phyloP scores from a whole-genome alignment of 805 yeast species.

The Zygotorulaspora sp. region DNA sequence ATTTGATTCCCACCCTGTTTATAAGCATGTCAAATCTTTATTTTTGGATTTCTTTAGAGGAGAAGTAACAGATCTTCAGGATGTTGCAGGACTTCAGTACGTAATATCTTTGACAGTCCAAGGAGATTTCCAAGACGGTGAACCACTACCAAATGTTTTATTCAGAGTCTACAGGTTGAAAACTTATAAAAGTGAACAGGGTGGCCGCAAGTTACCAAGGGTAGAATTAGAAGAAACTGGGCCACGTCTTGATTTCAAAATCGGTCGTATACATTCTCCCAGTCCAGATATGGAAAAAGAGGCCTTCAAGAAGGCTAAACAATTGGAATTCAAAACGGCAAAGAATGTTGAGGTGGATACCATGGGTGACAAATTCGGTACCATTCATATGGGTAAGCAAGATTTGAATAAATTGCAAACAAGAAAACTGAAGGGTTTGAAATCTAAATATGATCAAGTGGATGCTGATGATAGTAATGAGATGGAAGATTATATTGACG shows the following conservation, averaged over 20 bases:
- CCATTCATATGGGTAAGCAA: slow-evolving; percentile 93
- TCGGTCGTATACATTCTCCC: slow-evolving; percentile 81
- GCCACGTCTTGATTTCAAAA: slow-evolving; percentile 87
- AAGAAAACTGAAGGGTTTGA: slow-evolving; percentile 97
- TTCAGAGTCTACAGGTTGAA: slow-evolving; percentile 89
- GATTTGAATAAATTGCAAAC: slow-evolving; percentile 88
- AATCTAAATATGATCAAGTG: slow-evolving; percentile 75
- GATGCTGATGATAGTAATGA: slow-evolving; percentile 46
- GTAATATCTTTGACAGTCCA: slow-evolving; percentile 75
- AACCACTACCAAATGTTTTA: slow-evolving; percentile 69
- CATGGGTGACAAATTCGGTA: slow-evolving; percentile 96
- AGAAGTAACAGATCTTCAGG: slow-evolving; percentile 73
- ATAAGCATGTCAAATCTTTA: slow-evolving; percentile 77
- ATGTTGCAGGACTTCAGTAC: slow-evolving; percentile 92
- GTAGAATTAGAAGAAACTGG: slow-evolving; percentile 94
- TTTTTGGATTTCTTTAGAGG: slow-evolving; percentile 90
- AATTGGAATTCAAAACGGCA: slow-evolving; percentile 72
- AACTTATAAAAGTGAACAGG: slow-evolving; percentile 74
- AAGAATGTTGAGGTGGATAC: slow-evolving; percentile 84
- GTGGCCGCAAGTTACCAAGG: slow-evolving; percentile 68
- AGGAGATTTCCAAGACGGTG: slow-evolving; percentile 68
- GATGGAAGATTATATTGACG: slow-evolving; percentile 45
- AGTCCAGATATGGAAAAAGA: slow-evolving; percentile 87
- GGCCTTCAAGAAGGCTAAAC: slow-evolving; percentile 76
- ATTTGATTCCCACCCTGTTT: slow-evolving; percentile 85